A percentile compares a stretch with the other conserved stretches of the same genome.
Conservation (phyloP, 1,284 basidiomycete species). For the Exobasidium rhododendri region DNA sequence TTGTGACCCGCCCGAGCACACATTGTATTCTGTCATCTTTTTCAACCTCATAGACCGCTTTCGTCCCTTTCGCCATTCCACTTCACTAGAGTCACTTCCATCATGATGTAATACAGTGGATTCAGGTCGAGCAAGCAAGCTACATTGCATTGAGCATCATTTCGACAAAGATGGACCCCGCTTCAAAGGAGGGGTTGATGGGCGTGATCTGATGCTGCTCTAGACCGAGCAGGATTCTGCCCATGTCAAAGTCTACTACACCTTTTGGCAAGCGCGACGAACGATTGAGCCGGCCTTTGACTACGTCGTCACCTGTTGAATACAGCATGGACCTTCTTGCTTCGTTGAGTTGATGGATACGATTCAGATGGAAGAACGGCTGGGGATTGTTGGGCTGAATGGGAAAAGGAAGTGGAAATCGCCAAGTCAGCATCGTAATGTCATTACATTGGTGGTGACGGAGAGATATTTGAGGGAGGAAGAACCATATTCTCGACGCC, state of each 20-base stretch:
- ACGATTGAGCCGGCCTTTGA: constrained; percentile 32
- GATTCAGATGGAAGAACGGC: constrained; percentile 43
- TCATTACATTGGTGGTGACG: no score
- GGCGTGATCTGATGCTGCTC: constrained; percentile 22
- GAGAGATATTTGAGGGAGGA: no score
- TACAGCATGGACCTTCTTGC: constrained; percentile 34
- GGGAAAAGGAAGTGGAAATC: not conserved
- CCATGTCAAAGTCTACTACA: constrained; percentile 26
- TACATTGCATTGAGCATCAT: constrained; percentile 23
- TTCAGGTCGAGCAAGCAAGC: no score
- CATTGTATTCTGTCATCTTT: not conserved
- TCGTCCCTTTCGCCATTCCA: no score
- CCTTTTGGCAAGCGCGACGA: constrained; percentile 24
- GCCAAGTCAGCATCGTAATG: not conserved
- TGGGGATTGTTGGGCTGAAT: constrained; percentile 25
- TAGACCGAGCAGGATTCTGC: constrained; percentile 39
- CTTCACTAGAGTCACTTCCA: no score
- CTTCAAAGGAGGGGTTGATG: not conserved
- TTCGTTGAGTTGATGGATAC: constrained; percentile 42
- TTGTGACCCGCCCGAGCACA: not conserved
- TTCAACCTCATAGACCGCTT: constrained; percentile 2
- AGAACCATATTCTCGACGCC: no score
- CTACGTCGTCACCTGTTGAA: constrained; percentile 33
- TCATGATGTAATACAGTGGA: no score
- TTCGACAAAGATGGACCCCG: constrained; percentile 29